A percentile compares a stretch with the other conserved stretches of the same genome.
phyloP scores from a whole-genome alignment of 2,329 filamentous ascomycete species.

The Epichloe festucae region DNA sequence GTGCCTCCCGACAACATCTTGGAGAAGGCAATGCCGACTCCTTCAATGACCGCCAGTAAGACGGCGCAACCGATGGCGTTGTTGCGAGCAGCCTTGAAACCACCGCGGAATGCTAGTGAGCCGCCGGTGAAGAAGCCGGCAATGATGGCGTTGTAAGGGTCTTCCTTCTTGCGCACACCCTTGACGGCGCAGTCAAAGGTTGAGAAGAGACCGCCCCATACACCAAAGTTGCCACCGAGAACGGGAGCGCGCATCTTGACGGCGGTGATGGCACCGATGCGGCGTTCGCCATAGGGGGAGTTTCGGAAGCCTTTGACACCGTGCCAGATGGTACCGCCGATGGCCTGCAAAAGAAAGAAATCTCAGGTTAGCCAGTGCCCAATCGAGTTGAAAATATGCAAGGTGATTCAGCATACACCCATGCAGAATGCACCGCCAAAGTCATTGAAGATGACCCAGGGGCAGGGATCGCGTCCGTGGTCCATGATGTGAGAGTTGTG shows the following conservation, averaged over 20 bases:
- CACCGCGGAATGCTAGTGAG: conserved; percentile 80
- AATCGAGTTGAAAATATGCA: neutral
- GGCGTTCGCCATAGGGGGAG: conserved; percentile 81
- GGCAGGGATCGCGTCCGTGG: conserved; percentile 93
- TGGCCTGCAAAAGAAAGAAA: conserved; percentile 34
- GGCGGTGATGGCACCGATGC: conserved; percentile 90
- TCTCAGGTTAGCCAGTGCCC: neutral
- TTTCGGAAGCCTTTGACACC: conserved; percentile 91
- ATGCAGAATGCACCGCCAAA: conserved; percentile 95
- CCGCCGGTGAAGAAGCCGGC: conserved; percentile 96
- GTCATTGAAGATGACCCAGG: conserved; percentile 92
- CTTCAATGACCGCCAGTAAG: conserved; percentile 89
- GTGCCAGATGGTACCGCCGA: conserved; percentile 83
- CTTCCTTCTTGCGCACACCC: conserved; percentile 88
- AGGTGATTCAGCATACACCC: conserved; percentile 52
- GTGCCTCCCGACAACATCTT: conserved; percentile 88
- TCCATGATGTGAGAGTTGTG: conserved; percentile 48
- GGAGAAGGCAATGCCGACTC: conserved; percentile 90
- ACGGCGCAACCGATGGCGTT: conserved; percentile 93
- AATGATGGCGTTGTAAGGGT: conserved; percentile 95
- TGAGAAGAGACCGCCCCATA: conserved; percentile 92
- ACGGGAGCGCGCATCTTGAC: conserved; percentile 96
- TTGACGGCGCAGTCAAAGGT: conserved; percentile 97
- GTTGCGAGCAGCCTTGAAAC: conserved; percentile 83
- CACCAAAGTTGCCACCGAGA: conserved; percentile 92